phyloP scores from a whole-genome alignment of 2,329 filamentous ascomycete genomes.

The Arthrobotrys conoides region DNA sequence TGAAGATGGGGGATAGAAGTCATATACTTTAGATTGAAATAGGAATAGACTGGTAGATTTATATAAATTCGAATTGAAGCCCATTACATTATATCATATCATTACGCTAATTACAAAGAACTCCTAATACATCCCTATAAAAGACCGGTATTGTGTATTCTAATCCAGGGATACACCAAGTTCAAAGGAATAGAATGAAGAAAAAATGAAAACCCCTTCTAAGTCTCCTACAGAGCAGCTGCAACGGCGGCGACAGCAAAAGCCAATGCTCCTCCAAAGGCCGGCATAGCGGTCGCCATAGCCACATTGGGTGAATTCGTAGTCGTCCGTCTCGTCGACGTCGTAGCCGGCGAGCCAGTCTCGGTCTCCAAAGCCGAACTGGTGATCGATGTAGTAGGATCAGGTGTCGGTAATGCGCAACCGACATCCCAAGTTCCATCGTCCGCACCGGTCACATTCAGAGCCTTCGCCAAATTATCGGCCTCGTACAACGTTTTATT shows the following conservation, averaged over 20 bases:
- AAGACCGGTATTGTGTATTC: neutral
- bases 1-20: no score
- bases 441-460: conserved; percentile 47
- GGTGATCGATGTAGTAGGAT: conserved; percentile 7
- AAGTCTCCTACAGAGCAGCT: conserved; percentile 13
- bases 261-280: conserved; percentile 41
- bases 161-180: conserved; percentile 10
- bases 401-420: conserved; percentile 38
- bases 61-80: no score
- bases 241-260: conserved; percentile 29
- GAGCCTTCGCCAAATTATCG: conserved; percentile 43
- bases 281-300: conserved; percentile 38
- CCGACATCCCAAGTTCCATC: conserved; percentile 55
- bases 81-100: conserved; percentile 16
- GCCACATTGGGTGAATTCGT: conserved; percentile 45
- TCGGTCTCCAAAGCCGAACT: conserved; percentile 1
- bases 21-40: no score
- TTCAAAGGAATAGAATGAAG: neutral
- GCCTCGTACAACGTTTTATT: conserved; percentile 46
- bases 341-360: neutral
- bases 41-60: no score
- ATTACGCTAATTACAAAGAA: conserved; percentile 42
- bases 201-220: neutral
- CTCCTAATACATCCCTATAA: neutral
- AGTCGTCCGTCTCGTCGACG: conserved; percentile 21